A percentile compares a stretch with the other conserved stretches of the same genome.
Evolutionary conservation across 768 basidiomycete species (phyloP).

Genomic region (Suillus weaverae): DNA sequence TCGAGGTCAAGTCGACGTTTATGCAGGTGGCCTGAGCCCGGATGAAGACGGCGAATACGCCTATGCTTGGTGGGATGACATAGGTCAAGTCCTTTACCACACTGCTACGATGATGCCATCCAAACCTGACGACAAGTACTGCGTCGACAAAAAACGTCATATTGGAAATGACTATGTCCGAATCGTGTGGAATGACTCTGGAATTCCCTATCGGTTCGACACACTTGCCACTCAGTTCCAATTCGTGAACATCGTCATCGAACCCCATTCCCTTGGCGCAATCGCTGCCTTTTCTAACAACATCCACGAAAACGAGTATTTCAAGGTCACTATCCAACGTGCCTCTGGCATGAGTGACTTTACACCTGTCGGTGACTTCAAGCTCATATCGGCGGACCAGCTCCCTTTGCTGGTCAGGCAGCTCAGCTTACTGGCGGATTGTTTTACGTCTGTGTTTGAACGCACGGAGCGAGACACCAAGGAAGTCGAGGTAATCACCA

Average conservation of each 20-base stretch:
- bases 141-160: constrained; percentile 87
- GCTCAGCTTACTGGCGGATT: constrained; percentile 82
- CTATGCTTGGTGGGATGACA: constrained; percentile 99
- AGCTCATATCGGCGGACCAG: constrained; percentile 87
- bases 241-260: constrained; percentile 96
- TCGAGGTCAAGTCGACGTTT: constrained; percentile 88
- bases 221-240: constrained; percentile 93
- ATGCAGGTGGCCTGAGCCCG: constrained; percentile 87
- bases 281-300: constrained; percentile 85
- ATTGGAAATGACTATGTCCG: constrained; percentile 97
- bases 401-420: constrained; percentile 88
- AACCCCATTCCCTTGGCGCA: constrained; percentile 84
- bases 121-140: constrained; percentile 60
- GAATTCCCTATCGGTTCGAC: constrained; percentile 84
- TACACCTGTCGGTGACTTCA: constrained; percentile 89
- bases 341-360: constrained; percentile 93
- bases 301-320: constrained; percentile 89
- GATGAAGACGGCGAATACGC: constrained; percentile 95
- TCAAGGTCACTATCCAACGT: constrained; percentile 90
- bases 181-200: constrained; percentile 98
- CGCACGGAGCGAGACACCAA: constrained; percentile 69
- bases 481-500: constrained; percentile 79
- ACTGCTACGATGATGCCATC: constrained; percentile 98
- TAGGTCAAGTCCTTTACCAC: constrained; percentile 92
- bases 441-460: constrained; percentile 85